These are phyloP conservation scores for Geotrichum europaeum DNA, from an alignment of 1,139 yeast genomes.

Conservation along the genomic window DNA sequence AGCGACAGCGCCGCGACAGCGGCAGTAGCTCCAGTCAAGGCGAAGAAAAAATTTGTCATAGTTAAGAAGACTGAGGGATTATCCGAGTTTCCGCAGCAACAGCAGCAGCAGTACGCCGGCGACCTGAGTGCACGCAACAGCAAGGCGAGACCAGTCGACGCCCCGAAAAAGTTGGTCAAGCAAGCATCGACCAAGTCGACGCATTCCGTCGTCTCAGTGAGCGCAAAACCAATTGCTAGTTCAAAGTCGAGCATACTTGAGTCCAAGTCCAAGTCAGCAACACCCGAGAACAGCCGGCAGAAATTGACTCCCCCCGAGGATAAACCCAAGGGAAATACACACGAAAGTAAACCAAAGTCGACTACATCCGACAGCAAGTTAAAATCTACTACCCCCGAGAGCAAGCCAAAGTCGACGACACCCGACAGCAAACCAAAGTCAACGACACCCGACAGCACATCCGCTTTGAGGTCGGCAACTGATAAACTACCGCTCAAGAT, in stretches of 20 bases:
- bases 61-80: neutral
- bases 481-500: neutral
- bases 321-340: neutral
- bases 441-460: neutral
- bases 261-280: neutral
- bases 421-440: neutral
- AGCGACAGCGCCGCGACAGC: conserved; percentile 7
- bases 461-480: neutral
- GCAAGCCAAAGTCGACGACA: neutral
- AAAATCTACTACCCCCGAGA: neutral
- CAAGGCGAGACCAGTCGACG: neutral
- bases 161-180: neutral
- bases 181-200: neutral
- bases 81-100: neutral
- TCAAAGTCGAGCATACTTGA: neutral
- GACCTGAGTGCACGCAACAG: neutral
- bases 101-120: neutral
- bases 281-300: neutral
- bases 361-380: neutral
- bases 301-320: neutral
- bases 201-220: neutral
- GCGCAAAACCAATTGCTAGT: neutral
- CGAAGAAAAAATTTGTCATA: neutral
- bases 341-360: neutral
- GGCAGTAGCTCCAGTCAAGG: conserved; percentile 4